Evolutionary conservation across 441 rosid genomes (phyloP).

Genomic region (Populus hybrid): DNA sequence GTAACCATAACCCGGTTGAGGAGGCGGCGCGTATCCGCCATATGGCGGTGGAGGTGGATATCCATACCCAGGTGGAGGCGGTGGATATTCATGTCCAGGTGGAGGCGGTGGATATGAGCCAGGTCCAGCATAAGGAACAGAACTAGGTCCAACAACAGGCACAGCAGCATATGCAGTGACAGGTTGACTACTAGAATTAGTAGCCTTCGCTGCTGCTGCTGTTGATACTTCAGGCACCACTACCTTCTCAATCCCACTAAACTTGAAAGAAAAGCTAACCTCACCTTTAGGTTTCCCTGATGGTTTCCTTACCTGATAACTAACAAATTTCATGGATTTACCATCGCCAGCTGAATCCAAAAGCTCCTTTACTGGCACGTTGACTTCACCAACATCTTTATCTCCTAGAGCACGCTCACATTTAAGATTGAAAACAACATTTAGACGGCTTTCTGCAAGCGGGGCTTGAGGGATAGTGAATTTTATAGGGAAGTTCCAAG

Average conservation of each 20-base stretch:
- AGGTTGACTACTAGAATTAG: conserved; percentile 10
- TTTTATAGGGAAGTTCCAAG: conserved; percentile 56
- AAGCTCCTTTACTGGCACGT: conserved; percentile 57
- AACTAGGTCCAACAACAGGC: conserved; percentile 21
- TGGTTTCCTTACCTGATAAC: conserved; percentile 47
- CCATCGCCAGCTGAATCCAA: conserved; percentile 25
- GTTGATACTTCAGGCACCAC: neutral
- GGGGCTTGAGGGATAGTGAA: conserved; percentile 44
- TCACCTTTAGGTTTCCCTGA: conserved; percentile 59
- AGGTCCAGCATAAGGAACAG: conserved; percentile 21
- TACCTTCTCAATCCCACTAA: conserved; percentile 28
- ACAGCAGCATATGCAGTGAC: conserved; percentile 34
- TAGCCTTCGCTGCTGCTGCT: neutral
- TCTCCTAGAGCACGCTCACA: conserved; percentile 65
- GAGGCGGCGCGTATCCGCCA: conserved; percentile 1
- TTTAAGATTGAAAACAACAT: conserved; percentile 46
- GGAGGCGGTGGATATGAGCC: conserved; percentile 16
- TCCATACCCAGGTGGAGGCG: conserved; percentile 20
- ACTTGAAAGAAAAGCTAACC: conserved; percentile 49
- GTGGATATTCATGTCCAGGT: conserved; percentile 20
- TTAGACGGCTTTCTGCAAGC: conserved; percentile 45
- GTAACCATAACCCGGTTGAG: conserved; percentile 12
- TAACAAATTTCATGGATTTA: conserved; percentile 32
- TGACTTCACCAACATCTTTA: conserved; percentile 55
- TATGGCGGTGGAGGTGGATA: conserved; percentile 21